These are phyloP conservation scores for Fomitopsis pinicola DNA, from an alignment of 1,284 basidiomycete genomes.

Conservation along the genomic window DNA sequence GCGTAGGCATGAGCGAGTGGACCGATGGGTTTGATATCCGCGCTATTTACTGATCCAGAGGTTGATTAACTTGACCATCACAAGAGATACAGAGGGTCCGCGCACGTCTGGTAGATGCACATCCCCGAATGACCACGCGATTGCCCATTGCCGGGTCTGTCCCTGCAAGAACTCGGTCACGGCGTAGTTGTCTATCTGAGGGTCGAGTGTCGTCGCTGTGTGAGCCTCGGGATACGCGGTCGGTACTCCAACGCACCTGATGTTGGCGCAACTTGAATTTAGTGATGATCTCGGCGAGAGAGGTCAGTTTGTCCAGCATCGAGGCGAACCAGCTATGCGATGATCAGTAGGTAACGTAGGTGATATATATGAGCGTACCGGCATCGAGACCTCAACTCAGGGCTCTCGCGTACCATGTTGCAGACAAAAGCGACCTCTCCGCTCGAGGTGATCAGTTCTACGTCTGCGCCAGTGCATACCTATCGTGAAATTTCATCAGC, in stretches of 20 bases:
- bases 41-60: slow-evolving; percentile 37
- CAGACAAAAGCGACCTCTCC: slow-evolving; percentile 82
- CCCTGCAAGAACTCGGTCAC: slow-evolving; percentile 83
- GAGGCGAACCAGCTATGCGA: slow-evolving; percentile 82
- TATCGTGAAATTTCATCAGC: slow-evolving; percentile 22
- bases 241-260: slow-evolving; percentile 34
- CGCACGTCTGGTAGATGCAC: slow-evolving; percentile 73
- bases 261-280: slow-evolving; percentile 49
- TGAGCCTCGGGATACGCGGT: neutral
- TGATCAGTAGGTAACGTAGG: neutral
- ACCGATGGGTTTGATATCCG: slow-evolving; percentile 43
- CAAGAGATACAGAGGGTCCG: slow-evolving; percentile 11
- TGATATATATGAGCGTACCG: slow-evolving; percentile 31
- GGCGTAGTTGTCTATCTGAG: slow-evolving; percentile 79
- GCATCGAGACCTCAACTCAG: slow-evolving; percentile 35
- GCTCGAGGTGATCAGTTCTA: slow-evolving; percentile 85
- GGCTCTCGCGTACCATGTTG: slow-evolving; percentile 68
- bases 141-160: slow-evolving; percentile 82
- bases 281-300: slow-evolving; percentile 60
- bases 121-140: slow-evolving; percentile 78
- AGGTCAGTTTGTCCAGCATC: slow-evolving; percentile 84
- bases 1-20: slow-evolving; percentile 48
- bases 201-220: no score
- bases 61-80: neutral
- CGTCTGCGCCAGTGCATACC: slow-evolving; percentile 79